A percentile compares a stretch with the other conserved stretches of the same genome.
These are phyloP conservation scores for Suhomyces pyralidae DNA, from an alignment of 805 yeast species.

Conservation along the genomic window DNA sequence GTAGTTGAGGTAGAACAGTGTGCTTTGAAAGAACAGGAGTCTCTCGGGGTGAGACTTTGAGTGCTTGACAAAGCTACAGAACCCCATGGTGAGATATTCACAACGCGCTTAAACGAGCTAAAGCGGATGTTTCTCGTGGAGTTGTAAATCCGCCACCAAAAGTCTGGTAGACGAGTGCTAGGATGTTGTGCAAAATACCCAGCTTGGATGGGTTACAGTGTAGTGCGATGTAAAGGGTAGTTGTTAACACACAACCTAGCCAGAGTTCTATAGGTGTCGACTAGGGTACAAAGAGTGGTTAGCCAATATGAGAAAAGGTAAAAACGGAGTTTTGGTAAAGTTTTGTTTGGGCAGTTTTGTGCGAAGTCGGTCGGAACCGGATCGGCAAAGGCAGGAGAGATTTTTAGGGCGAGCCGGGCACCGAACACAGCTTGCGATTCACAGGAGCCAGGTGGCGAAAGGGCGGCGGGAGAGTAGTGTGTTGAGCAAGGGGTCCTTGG, in stretches of 20 bases:
- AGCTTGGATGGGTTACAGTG: background rate
- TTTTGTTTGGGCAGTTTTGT: background rate
- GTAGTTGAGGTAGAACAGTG: constrained; percentile 20
- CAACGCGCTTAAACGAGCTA: background rate
- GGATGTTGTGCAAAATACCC: constrained; percentile 1
- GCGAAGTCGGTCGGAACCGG: background rate
- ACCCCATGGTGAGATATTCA: constrained; percentile 6
- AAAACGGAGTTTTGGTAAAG: background rate
- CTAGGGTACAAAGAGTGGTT: background rate
- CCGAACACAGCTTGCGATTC: background rate
- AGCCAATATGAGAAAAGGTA: background rate
- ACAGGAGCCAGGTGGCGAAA: background rate
- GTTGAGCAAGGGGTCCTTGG: background rate
- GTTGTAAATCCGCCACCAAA: background rate
- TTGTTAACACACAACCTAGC: background rate
- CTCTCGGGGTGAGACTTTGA: constrained; percentile 15
- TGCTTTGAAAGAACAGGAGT: constrained; percentile 25
- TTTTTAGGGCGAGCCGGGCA: background rate
- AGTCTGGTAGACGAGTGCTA: background rate
- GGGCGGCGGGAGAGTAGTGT: background rate
- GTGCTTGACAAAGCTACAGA: constrained; percentile 13
- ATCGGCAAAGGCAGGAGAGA: background rate
- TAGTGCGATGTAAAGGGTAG: background rate
- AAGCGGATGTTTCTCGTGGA: background rate
- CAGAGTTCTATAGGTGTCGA: background rate